Evolutionary conservation across 495 filamentous ascomycete genomes (phyloP), one percentile per base, ranked within the genome.

Genomic region (Penicillium cinerascens): DNA sequence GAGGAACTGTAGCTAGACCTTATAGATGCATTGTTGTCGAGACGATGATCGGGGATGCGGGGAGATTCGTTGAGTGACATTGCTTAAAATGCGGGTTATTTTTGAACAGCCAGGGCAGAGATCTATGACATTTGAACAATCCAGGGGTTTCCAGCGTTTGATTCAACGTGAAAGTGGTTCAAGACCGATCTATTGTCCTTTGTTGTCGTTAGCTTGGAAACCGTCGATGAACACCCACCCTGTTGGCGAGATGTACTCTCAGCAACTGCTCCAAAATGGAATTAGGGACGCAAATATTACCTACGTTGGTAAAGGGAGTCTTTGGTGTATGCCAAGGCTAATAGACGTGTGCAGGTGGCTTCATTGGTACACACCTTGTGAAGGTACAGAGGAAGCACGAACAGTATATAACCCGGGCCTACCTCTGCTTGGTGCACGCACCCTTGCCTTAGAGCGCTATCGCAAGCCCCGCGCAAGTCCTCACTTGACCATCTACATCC

Each of bases 21-120:
- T 4, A 54, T 44, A 0, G 60, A 63, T n/a, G 33, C 46, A 53
- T 52, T 37, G 33, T 63, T 57, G 21, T 47, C 17, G 38, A 39
- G 35, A 52, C 25, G n/a, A 52, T 55, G 36, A 10, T 8, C 38
- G 16, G 20, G 38, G 38, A 10, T 33, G 9, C 11, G 9, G 8
- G 11, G 29, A 33, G 6, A 33, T 33, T 10, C 29, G 29, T 10
- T 33, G 8, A 11, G 3, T 33, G 11, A 33, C 29, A 33, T 33
- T 13, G 29, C 29, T 33, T 10, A 13, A n/a, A 15, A 33, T 15
- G 29, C 10, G 8, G 29, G 26, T 29, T n/a, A n/a, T 23, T 23
- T 2, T 2, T 6, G 22, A 23, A 23, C 22, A n/a, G n/a, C n/a
- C n/a, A n/a, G n/a, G 22, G 6, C 22, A 3, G 22, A 23, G 22